Conservation (phyloP, 345 rosid species). For the Acer campestre region DNA sequence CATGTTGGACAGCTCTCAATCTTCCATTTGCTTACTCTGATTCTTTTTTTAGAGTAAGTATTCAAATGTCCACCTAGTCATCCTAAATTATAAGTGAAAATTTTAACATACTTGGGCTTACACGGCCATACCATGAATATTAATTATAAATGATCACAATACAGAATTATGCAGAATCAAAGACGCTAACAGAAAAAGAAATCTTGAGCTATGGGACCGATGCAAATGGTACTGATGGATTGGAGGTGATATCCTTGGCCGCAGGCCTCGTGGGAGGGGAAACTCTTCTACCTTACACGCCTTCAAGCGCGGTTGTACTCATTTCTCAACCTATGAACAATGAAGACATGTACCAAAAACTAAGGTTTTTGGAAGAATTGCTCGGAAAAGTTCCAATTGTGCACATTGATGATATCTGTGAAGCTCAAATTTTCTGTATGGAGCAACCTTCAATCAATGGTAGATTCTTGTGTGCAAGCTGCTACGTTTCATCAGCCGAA, state of each 20-base stretch:
- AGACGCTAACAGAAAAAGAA: constrained; percentile 45
- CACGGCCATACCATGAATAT: not conserved
- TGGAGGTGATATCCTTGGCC: constrained; percentile 41
- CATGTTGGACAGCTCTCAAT: constrained; percentile 40
- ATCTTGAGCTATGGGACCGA: constrained; percentile 23
- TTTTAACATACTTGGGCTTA: not conserved
- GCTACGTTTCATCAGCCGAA: constrained; percentile 15
- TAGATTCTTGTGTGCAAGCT: constrained; percentile 34
- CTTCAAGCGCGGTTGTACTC: constrained; percentile 12
- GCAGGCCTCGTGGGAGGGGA: constrained; percentile 48
- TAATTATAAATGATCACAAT: not conserved
- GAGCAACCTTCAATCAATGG: constrained; percentile 36
- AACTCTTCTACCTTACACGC: constrained; percentile 26
- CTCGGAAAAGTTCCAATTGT: constrained; percentile 49
- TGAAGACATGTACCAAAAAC: not conserved
- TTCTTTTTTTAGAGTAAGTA: not conserved
- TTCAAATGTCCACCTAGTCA: too few relatives aligned
- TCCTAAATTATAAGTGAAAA: too few relatives aligned
- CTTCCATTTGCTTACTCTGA: constrained; percentile 1
- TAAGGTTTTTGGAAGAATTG: constrained; percentile 38
- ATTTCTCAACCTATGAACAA: constrained; percentile 26
- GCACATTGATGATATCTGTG: constrained; percentile 49
- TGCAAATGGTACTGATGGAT: not conserved
- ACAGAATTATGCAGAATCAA: constrained; percentile 36
- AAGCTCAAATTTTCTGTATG: constrained; percentile 44